Evolutionary conservation across 2,329 filamentous ascomycete species (phyloP).

Genomic region (Talaromyces sp.): DNA sequence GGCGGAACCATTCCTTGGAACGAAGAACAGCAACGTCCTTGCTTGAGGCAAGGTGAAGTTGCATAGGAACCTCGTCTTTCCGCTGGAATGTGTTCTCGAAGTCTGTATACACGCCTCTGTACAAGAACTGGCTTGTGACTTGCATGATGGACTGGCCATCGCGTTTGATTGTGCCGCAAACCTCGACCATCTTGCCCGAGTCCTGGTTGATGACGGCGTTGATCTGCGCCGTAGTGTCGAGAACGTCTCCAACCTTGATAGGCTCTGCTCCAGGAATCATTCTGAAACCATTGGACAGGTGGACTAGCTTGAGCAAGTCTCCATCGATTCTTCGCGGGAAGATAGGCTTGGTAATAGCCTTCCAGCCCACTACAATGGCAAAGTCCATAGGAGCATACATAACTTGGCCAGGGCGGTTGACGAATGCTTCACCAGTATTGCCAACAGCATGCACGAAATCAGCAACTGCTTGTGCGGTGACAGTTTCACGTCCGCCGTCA

Average conservation of each 20-base stretch:
- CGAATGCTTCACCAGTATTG: conserved; percentile 95
- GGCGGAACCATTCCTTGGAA: conserved; percentile 96
- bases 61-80: conserved; percentile 91
- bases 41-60: conserved; percentile 77
- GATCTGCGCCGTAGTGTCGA: conserved; percentile 89
- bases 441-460: conserved; percentile 99
- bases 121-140: conserved; percentile 96
- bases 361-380: conserved; percentile 96
- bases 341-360: conserved; percentile 98
- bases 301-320: conserved; percentile 90
- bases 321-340: conserved; percentile 96
- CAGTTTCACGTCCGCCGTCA: conserved; percentile 78
- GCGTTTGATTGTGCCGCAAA: conserved; percentile 92
- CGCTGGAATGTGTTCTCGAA: conserved; percentile 98
- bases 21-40: conserved; percentile 91
- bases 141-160: conserved; percentile 88
- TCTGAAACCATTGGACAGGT: conserved; percentile 94
- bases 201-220: conserved; percentile 98
- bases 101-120: conserved; percentile 86
- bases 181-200: conserved; percentile 98
- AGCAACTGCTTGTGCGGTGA: conserved; percentile 89
- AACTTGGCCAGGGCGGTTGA: conserved; percentile 88
- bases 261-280: conserved; percentile 96
- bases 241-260: conserved; percentile 87
- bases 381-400: conserved; percentile 98